Percentiles rank a stretch among this genome's conserved stretches.
Conservation (phyloP, 108 stramenopile genomes). For the Pseudonitzschia multistriata region DNA sequence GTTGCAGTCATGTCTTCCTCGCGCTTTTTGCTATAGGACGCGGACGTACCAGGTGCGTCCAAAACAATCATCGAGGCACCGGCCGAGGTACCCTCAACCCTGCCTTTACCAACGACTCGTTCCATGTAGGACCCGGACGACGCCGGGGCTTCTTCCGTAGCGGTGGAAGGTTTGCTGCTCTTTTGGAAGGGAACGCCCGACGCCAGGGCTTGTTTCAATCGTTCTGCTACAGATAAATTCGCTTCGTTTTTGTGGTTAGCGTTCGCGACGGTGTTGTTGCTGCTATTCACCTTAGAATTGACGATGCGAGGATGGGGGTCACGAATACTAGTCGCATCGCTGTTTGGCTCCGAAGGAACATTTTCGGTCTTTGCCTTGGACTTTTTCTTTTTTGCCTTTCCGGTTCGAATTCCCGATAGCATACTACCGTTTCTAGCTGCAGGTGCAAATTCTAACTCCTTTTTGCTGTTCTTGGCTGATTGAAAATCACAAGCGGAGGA, state of each 20-base stretch:
- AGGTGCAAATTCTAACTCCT: too few species aligned
- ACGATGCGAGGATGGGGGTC: too few species aligned
- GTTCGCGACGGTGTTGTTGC: not conserved
- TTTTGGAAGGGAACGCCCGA: conserved; percentile 18
- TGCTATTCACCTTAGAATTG: too few species aligned
- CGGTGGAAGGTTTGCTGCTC: not conserved
- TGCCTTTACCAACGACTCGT: conserved; percentile 4
- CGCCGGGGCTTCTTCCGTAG: not conserved
- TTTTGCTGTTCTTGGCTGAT: too few species aligned
- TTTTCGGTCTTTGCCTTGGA: not conserved
- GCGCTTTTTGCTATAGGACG: conserved; percentile 28
- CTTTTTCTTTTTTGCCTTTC: conserved; percentile 56
- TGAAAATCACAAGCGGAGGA: too few species aligned
- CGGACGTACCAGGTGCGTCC: not conserved
- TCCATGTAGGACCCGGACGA: not conserved
- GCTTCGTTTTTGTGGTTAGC: not conserved
- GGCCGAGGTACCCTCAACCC: not conserved
- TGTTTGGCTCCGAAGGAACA: not conserved
- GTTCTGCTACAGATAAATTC: conserved; percentile 57
- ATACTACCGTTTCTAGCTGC: too few species aligned
- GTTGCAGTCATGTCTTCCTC: conserved; percentile 53
- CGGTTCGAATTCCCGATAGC: conserved; percentile 66
- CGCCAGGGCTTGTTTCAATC: conserved; percentile 39
- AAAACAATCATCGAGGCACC: not conserved
- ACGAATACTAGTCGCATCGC: conserved; percentile 6